Evolutionary conservation across 2,329 filamentous ascomycete genomes (phyloP).

Genomic region (Pseudomassariella vexata): DNA sequence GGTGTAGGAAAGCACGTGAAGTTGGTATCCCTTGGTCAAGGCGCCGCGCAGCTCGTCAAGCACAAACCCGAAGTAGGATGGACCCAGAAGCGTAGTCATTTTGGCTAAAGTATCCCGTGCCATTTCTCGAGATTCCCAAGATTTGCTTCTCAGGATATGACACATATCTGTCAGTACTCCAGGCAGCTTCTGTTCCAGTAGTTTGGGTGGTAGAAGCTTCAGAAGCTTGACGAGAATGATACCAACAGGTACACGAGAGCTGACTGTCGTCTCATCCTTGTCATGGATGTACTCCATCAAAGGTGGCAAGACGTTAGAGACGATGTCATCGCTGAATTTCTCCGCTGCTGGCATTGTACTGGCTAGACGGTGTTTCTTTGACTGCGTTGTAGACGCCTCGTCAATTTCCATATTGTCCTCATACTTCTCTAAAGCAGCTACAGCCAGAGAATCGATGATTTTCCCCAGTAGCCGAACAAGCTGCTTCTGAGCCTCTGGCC

Average conservation of each 20-base stretch:
- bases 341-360: conserved; percentile 59
- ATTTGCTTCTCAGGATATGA: conserved; percentile 84
- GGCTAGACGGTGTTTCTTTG: conserved; percentile 42
- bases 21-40: conserved; percentile 79
- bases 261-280: conserved; percentile 92
- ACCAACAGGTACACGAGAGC: conserved; percentile 83
- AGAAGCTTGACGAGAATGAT: conserved; percentile 85
- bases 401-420: conserved; percentile 38
- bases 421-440: conserved; percentile 37
- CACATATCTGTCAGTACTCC: conserved; percentile 86
- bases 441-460: conserved; percentile 69
- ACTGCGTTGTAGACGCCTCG: conserved; percentile 14
- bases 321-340: conserved; percentile 68
- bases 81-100: conserved; percentile 74
- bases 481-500: conserved; percentile 79
- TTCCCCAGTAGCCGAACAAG: conserved; percentile 77
- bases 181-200: conserved; percentile 70
- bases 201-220: conserved; percentile 67
- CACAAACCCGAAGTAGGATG: conserved; percentile 85
- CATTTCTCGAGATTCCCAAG: conserved; percentile 84
- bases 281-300: conserved; percentile 83
- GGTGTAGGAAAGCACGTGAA: conserved; percentile 92
- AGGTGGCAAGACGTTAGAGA: conserved; percentile 69
- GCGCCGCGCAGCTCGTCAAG: conserved; percentile 83
- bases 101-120: conserved; percentile 82